Base-by-base conservation (phyloP, 495 filamentous ascomycete genomes). In the Hypoxylon lienhwacheense region DNA sequence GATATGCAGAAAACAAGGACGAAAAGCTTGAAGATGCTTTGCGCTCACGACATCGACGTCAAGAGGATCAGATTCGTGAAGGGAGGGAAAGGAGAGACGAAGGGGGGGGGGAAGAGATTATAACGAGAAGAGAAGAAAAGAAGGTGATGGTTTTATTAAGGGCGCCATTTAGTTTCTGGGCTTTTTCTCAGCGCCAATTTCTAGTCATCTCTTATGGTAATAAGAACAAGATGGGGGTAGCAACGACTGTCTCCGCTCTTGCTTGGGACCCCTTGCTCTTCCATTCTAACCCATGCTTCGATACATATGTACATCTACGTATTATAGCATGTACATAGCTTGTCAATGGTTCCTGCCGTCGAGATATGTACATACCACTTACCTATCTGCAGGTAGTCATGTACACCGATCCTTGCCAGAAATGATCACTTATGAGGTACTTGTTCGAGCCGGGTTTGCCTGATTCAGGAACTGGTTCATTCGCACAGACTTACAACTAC, bases 1-100 rank as follows among this genome's bases (percentile, higher is more conserved):
- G 74, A 75, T 72, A 70, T 66, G 65, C 47, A 58, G 65, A 65
- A 72, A 73, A 55, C 65, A 68, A 73, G 60, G 67, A 67, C 66
- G 66, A 79, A 68, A n/a, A 78, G 78, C 74, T 71, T 66, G 71
- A 66, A 55, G 72, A 77, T 65, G 76, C 78, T 77, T 73, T 77
- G 79, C 68, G 66, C 68, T 69, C 66, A 71, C 60, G 64, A 73
- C 73, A 71, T 71, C 70, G 73, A 71, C 65, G 74, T 74, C 67
- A 71, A 67, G 66, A 70, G 60, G 67, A 59, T 66, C 61, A n/a
- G 60, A 66, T 68, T 67, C 68, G 68, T 70, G 67, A 67, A n/a
- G n/a, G 64, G 61, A 68, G 62, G 59, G 70, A 55, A 54, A 29
- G 67, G 66, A 70, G 65, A 67, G 70, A 72, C 60, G 69, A 62